Conservation (phyloP, 2,329 filamentous ascomycete genomes). For the Stagonosporopsis cucurbitacearum region DNA sequence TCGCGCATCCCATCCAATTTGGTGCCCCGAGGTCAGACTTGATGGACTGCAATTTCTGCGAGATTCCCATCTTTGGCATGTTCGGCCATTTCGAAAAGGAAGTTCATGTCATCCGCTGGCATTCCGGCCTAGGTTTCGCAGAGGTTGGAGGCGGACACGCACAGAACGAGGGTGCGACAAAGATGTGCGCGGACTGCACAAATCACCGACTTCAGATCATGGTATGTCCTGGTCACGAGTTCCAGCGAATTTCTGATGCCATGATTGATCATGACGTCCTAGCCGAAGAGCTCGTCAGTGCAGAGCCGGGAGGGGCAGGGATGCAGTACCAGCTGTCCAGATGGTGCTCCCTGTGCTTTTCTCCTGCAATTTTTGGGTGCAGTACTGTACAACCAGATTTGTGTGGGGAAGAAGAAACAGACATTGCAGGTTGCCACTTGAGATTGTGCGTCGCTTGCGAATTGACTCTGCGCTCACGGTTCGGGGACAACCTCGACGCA, state of each 20-base stretch:
- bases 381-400: slow-evolving; percentile 21
- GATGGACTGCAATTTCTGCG: slow-evolving; percentile 52
- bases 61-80: slow-evolving; percentile 49
- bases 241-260: slow-evolving; percentile 12
- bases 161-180: slow-evolving; percentile 28
- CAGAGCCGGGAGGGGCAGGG: slow-evolving; percentile 13
- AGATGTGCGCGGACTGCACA: slow-evolving; percentile 37
- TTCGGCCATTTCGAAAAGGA: slow-evolving; percentile 46
- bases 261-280: slow-evolving; percentile 8
- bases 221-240: slow-evolving; percentile 25
- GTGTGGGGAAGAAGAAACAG: slow-evolving; percentile 7
- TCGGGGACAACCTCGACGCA: slow-evolving; percentile 10
- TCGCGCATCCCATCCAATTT: slow-evolving; percentile 53
- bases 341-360: slow-evolving; percentile 44
- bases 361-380: slow-evolving; percentile 27
- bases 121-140: slow-evolving; percentile 45
- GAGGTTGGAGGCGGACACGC: slow-evolving; percentile 51
- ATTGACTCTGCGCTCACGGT: slow-evolving; percentile 11
- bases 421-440: slow-evolving; percentile 36
- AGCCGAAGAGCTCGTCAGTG: slow-evolving; percentile 19
- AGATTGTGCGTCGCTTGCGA: slow-evolving; percentile 33
- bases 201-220: slow-evolving; percentile 32
- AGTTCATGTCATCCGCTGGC: slow-evolving; percentile 46
- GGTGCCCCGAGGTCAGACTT: slow-evolving; percentile 3
- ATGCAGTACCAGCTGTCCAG: slow-evolving; percentile 26